Conservation (phyloP, 1,139 yeast species). For the Diutina siamensis region DNA sequence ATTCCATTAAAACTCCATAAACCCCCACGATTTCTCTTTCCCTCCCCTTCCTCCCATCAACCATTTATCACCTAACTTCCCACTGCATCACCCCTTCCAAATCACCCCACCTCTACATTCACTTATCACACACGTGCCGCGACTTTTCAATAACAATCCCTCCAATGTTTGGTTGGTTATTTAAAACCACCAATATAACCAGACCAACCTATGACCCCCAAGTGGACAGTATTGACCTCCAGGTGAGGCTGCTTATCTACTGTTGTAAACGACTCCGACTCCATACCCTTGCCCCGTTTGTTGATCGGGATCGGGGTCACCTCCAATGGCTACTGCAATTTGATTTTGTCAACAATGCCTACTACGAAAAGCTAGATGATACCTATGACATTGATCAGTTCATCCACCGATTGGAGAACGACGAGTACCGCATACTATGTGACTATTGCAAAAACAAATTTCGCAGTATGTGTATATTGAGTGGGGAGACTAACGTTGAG, state of each 20-base stretch:
- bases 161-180: not conserved
- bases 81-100: no score
- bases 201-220: not conserved
- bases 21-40: no score
- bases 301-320: not conserved
- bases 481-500: not conserved
- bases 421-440: conserved; percentile 1
- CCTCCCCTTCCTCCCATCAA: no score
- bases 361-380: not conserved
- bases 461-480: not conserved
- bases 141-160: not conserved
- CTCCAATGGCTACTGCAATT: not conserved
- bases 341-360: not conserved
- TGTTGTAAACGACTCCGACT: not conserved
- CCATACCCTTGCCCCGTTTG: not conserved
- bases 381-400: not conserved
- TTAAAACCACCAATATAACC: not conserved
- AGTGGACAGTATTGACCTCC: not conserved
- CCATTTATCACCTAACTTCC: no score
- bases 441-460: not conserved
- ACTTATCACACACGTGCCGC: not conserved
- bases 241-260: not conserved
- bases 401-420: not conserved
- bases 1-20: no score
- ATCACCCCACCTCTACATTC: not conserved